Evolutionary conservation across 495 filamentous ascomycete genomes (phyloP).

Genomic region (Chaetomium fimeti): DNA sequence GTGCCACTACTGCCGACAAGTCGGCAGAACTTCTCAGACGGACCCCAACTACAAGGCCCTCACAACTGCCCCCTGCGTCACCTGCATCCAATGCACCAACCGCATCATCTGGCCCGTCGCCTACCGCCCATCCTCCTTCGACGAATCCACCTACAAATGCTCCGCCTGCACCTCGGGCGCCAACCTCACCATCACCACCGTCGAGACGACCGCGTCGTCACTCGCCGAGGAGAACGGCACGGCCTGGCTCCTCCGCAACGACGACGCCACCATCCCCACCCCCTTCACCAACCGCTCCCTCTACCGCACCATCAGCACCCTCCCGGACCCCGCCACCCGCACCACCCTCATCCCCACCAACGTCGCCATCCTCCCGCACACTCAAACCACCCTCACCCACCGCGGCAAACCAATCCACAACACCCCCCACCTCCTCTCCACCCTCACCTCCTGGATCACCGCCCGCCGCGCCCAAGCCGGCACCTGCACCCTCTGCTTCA

Average conservation of each 20-base stretch:
- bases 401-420: constrained; percentile 46
- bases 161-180: constrained; percentile 35
- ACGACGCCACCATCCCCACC: constrained; percentile 29
- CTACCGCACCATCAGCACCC: constrained; percentile 38
- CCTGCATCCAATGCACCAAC: constrained; percentile 44
- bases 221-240: constrained; percentile 39
- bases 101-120: constrained; percentile 44
- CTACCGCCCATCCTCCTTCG: constrained; percentile 36
- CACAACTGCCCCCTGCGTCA: constrained; percentile 33
- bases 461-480: constrained; percentile 35
- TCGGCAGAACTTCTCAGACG: neutral
- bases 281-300: constrained; percentile 42
- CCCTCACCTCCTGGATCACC: constrained; percentile 37
- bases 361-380: constrained; percentile 42
- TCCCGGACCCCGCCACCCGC: constrained; percentile 19
- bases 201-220: constrained; percentile 34
- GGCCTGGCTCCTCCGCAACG: constrained; percentile 43
- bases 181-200: constrained; percentile 33
- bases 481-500: constrained; percentile 46
- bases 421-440: constrained; percentile 29
- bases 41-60: constrained; percentile 8
- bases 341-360: constrained; percentile 33
- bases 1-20: constrained; percentile 46
- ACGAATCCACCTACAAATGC: constrained; percentile 37
- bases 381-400: constrained; percentile 28